Percentiles rank a stretch among this genome's conserved stretches.
These are phyloP conservation scores for Fusarium sp. DNA, from an alignment of 2,329 filamentous ascomycete genomes.

Conservation along the genomic window DNA sequence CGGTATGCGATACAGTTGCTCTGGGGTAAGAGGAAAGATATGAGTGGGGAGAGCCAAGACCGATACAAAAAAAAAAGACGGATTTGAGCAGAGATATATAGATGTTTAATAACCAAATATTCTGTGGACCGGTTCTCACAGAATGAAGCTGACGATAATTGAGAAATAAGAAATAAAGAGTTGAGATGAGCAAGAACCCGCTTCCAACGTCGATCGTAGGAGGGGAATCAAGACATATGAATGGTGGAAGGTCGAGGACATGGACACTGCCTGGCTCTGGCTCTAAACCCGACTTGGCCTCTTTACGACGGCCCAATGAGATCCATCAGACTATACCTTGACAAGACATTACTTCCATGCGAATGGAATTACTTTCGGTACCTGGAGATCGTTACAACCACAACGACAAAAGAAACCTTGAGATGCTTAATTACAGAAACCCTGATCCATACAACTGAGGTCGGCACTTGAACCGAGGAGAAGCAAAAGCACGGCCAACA, in stretches of 20 bases:
- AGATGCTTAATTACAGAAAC: slow-evolving; percentile 3
- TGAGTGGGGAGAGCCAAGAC: slow-evolving; percentile 38
- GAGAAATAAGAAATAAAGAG: slow-evolving; percentile 6
- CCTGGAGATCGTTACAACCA: slow-evolving; percentile 17
- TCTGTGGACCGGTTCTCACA: not conserved
- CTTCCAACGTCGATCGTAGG: slow-evolving; percentile 20
- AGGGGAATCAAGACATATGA: slow-evolving; percentile 26
- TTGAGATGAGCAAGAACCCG: slow-evolving; percentile 22
- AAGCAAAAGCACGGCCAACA: not conserved
- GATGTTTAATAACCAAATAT: not conserved
- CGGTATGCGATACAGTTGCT: slow-evolving; percentile 46
- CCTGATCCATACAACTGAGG: slow-evolving; percentile 7
- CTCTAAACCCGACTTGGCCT: slow-evolving; percentile 31
- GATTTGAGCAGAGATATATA: not conserved
- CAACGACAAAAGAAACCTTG: not conserved
- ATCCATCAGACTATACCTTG: slow-evolving; percentile 8
- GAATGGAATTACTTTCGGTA: slow-evolving; percentile 2
- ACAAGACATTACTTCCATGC: slow-evolving; percentile 13
- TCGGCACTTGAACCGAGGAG: slow-evolving; percentile 5
- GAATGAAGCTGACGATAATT: not conserved
- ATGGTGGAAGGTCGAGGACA: slow-evolving; percentile 7
- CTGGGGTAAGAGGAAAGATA: slow-evolving; percentile 47
- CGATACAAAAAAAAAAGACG: slow-evolving; percentile 4
- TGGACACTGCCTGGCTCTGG: slow-evolving; percentile 20
- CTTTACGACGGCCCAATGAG: slow-evolving; percentile 17